Evolutionary conservation across 2,329 filamentous ascomycete genomes (phyloP), one percentile per base, ranked within the genome.

Genomic region (Colletotrichum abscissum): DNA sequence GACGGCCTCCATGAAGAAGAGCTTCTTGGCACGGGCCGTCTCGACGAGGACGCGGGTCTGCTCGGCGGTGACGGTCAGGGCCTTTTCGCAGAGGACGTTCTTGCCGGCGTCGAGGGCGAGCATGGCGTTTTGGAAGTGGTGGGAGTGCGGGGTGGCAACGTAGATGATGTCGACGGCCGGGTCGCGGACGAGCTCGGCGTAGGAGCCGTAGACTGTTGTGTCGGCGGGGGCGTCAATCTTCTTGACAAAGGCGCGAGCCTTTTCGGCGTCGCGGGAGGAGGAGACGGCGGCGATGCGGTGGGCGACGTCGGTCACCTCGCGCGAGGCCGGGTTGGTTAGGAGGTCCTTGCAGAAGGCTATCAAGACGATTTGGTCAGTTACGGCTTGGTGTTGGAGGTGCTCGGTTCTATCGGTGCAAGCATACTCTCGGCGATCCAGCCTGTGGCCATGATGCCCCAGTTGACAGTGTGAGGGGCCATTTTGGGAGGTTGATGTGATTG

Each of bases 61-160:
- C 11, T 90, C 87, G 3, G 93, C 94, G 75, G 93, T 97, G 75
- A 96, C 93, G 1, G 95, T 97, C 78, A 98, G 92, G 0, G 95
- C 91, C 87, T 98, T 98, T 83, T 98, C 95, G 82, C 95, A 97
- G 42, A 98, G 89, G 35, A 98, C 94, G 78, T 96, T 89, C 87
- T 97, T 98, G 78, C 94, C 93, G 8, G 93, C 93, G 76, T 94
- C 89, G 52, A 98, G 87, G 56, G 92, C 93, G n/a, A 97, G 89
- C 90, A 95, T 94, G 75, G 91, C 90, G 84, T 98, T 96, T 82
- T 97, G 94, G 86, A 95, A 97, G 86, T 98, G 95, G 82, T 97
- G 95, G 78, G 93, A 95, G 85, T 97, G 95, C 19, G 95, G 95
- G 4, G 95, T 97, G 28, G 94, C 95, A 69, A 98, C 90, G 82